phyloP scores from a whole-genome alignment of 306 rosid species.

The Rosa rugosa region DNA sequence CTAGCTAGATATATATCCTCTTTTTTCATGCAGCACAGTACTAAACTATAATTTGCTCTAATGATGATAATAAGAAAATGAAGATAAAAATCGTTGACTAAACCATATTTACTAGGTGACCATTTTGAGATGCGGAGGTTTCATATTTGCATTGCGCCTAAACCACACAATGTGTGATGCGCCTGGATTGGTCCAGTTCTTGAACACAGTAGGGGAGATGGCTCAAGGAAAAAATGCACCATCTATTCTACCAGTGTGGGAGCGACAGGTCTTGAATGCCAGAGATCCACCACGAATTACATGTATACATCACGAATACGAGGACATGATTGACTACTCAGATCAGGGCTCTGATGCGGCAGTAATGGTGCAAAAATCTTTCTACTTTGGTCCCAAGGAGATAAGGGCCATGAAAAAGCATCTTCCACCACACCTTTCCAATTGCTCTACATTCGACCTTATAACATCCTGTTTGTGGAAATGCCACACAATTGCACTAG shows the following conservation, averaged over 20 bases:
- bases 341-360: no score
- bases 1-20: no score
- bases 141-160: no score
- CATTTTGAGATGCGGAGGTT: no score
- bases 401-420: background rate
- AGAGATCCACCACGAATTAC: conserved; percentile 29
- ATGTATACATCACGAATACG: conserved; percentile 17
- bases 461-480: no score
- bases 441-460: background rate
- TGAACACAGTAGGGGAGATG: conserved; percentile 24
- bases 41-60: no score
- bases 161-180: no score
- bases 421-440: conserved; percentile 6
- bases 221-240: conserved; percentile 15
- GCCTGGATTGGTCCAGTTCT: conserved; percentile 7
- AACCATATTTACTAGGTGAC: no score
- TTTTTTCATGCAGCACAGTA: no score
- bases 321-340: background rate
- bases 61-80: no score
- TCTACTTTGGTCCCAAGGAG: conserved; percentile 2
- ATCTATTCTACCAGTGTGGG: conserved; percentile 23
- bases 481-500: no score
- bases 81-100: no score
- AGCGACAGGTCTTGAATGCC: conserved; percentile 27
- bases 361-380: background rate